Percentiles rank a stretch among this genome's conserved stretches.
phyloP scores from a whole-genome alignment of 2,329 filamentous ascomycete species.

The Shiraia sp. region DNA sequence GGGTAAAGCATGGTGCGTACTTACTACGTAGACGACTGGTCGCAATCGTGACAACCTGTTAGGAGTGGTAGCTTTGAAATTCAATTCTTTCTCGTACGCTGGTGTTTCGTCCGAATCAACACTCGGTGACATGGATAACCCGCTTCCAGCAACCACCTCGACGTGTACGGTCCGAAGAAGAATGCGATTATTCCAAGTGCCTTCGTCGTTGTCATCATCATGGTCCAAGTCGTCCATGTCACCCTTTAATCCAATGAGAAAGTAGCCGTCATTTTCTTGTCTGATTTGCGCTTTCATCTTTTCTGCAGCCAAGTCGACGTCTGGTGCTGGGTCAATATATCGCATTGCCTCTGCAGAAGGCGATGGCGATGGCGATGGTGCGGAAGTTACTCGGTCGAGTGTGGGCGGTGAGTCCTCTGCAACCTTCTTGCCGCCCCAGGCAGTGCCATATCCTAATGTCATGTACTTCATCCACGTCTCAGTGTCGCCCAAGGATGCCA shows the following conservation, averaged over 20 bases:
- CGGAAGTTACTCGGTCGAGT: slow-evolving; percentile 1
- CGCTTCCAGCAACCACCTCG: slow-evolving; percentile 57
- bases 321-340: slow-evolving; percentile 42
- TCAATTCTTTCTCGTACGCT: slow-evolving; percentile 23
- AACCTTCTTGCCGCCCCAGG: slow-evolving; percentile 40
- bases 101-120: slow-evolving; percentile 25
- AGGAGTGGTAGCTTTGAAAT: slow-evolving; percentile 2
- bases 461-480: slow-evolving; percentile 57
- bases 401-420: slow-evolving; percentile 1
- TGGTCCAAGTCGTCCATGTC: slow-evolving; percentile 61
- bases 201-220: slow-evolving; percentile 45
- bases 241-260: slow-evolving; percentile 70
- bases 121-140: slow-evolving; percentile 11
- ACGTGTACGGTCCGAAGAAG: slow-evolving; percentile 69
- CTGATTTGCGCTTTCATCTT: slow-evolving; percentile 61
- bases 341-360: slow-evolving; percentile 33
- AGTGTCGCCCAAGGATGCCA: slow-evolving; percentile 48
- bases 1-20: slow-evolving; percentile 3
- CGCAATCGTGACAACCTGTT: slow-evolving; percentile 53
- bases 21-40: slow-evolving; percentile 70
- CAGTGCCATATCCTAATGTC: slow-evolving; percentile 52
- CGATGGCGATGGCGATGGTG: slow-evolving; percentile 20
- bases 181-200: slow-evolving; percentile 54
- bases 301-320: slow-evolving; percentile 57
- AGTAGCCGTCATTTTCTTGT: slow-evolving; percentile 57